These are phyloP conservation scores for Umbelopsis isabellina DNA, from an alignment of 192 early-diverging fungal species.

Conservation along the genomic window DNA sequence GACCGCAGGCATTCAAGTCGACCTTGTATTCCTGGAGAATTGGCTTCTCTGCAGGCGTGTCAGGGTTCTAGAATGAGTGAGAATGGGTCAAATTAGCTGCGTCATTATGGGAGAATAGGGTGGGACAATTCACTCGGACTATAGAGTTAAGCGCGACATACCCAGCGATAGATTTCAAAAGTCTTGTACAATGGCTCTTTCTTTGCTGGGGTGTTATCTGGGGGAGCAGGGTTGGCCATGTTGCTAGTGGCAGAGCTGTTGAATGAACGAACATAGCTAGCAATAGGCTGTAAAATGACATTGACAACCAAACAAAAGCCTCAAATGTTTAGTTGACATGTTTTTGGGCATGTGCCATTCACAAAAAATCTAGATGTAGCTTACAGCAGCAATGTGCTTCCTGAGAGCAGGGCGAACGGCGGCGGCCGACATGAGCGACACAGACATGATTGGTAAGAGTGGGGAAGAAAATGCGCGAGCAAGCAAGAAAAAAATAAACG, in stretches of 20 bases:
- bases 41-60: conserved; percentile 86
- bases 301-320: background rate
- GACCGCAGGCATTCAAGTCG: conserved; percentile 90
- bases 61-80: conserved; percentile 74
- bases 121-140: background rate
- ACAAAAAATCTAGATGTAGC: background rate
- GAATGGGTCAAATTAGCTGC: background rate
- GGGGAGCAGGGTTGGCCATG: conserved; percentile 31
- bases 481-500: background rate
- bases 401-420: conserved; percentile 15
- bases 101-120: background rate
- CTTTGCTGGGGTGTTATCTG: conserved; percentile 31
- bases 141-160: conserved; percentile 36
- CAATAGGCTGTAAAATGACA: background rate
- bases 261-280: conserved; percentile 44
- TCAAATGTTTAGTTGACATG: background rate
- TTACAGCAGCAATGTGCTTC: conserved; percentile 10
- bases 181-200: conserved; percentile 79
- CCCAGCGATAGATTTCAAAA: conserved; percentile 97
- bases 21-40: conserved; percentile 85
- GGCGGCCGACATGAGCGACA: conserved; percentile 22
- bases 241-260: conserved; percentile 48
- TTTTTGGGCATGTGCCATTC: background rate
- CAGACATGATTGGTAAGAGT: background rate
- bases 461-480: conserved; percentile 11